phyloP scores from a whole-genome alignment of 495 filamentous ascomycete genomes.

The Amorphotheca resinae region DNA sequence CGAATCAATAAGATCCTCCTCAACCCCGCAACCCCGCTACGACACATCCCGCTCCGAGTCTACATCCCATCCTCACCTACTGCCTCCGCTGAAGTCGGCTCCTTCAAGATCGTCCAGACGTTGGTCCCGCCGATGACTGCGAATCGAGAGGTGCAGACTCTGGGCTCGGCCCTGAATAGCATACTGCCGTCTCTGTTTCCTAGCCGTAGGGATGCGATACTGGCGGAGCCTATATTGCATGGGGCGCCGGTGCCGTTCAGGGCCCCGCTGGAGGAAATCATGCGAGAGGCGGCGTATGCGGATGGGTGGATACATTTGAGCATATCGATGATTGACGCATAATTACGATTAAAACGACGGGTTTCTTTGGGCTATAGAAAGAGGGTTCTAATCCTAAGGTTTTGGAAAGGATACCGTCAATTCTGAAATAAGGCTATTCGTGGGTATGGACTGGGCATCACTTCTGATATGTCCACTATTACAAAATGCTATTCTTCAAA shows the following conservation, averaged over 20 bases:
- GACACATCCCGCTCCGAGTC: constrained; percentile 72
- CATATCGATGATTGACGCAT: constrained; percentile 53
- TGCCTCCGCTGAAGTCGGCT: constrained; percentile 27
- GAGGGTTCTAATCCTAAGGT: no score
- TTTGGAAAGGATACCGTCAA: no score
- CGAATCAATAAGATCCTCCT: constrained; percentile 68
- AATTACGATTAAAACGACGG: background rate
- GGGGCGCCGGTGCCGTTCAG: constrained; percentile 73
- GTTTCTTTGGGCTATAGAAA: no score
- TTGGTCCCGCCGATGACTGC: constrained; percentile 37
- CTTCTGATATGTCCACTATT: no score
- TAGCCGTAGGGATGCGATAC: constrained; percentile 68
- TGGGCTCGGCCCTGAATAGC: constrained; percentile 67
- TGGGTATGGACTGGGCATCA: no score
- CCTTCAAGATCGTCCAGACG: constrained; percentile 58
- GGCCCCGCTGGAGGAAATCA: constrained; percentile 75
- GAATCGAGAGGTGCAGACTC: constrained; percentile 54
- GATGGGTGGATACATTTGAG: constrained; percentile 89
- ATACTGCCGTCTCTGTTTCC: constrained; percentile 80
- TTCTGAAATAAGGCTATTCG: no score
- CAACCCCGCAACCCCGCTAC: constrained; percentile 58
- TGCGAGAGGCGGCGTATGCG: constrained; percentile 68
- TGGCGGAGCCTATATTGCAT: constrained; percentile 85
- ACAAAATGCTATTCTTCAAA: no score
- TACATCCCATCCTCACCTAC: constrained; percentile 66